phyloP scores from a whole-genome alignment of 2,329 filamentous ascomycete genomes.

The Aspergillus sp. region DNA sequence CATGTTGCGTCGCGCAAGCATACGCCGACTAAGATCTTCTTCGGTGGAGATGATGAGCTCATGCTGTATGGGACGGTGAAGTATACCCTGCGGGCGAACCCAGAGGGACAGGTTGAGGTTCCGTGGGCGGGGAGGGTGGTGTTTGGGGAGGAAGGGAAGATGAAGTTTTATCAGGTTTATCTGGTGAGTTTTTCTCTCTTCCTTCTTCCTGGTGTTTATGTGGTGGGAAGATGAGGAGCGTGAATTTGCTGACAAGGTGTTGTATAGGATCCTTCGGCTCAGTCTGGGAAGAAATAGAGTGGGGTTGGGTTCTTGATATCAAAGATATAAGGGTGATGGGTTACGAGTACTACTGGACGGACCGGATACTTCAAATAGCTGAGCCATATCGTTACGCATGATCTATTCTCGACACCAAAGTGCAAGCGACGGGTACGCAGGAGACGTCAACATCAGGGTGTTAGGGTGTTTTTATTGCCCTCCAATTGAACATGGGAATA shows the following conservation, averaged over 20 bases:
- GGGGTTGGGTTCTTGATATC: background rate
- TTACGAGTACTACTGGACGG: background rate
- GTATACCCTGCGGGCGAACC: slow-evolving; percentile 33
- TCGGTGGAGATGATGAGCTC: slow-evolving; percentile 33
- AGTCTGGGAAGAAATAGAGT: slow-evolving; percentile 33
- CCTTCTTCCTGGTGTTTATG: background rate
- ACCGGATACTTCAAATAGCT: background rate
- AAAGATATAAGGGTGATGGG: background rate
- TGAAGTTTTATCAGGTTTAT: slow-evolving; percentile 44
- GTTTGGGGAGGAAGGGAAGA: slow-evolving; percentile 30
- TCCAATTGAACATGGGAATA: slow-evolving; percentile 17
- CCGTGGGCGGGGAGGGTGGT: slow-evolving; percentile 39
- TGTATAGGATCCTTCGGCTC: slow-evolving; percentile 33
- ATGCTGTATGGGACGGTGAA: slow-evolving; percentile 39
- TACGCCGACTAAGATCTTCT: slow-evolving; percentile 30
- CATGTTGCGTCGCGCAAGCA: slow-evolving; percentile 36
- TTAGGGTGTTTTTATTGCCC: slow-evolving; percentile 1
- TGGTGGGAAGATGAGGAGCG: background rate
- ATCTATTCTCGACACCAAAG: background rate
- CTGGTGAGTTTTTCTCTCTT: slow-evolving; percentile 28
- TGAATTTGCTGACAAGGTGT: background rate
- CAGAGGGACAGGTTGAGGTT: slow-evolving; percentile 33
- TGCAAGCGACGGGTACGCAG: background rate
- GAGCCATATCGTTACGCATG: background rate
- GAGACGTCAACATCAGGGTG: background rate